phyloP scores from a whole-genome alignment of 768 basidiomycete genomes.

The Suillus subluteus region DNA sequence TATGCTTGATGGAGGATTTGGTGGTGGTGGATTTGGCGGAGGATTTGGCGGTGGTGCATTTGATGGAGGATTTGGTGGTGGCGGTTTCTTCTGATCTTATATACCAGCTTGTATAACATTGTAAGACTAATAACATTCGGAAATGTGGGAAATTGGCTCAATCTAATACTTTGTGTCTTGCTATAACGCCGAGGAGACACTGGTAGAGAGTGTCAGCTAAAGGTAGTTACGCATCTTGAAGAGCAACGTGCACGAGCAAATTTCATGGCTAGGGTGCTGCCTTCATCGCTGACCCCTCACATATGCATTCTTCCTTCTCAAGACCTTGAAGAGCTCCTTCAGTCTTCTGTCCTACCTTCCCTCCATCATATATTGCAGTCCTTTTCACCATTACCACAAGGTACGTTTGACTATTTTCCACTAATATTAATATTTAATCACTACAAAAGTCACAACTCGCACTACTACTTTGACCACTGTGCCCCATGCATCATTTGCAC shows the following conservation, averaged over 20 bases:
- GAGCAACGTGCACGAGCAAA: slow-evolving; percentile 1
- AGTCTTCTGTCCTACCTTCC: slow-evolving; percentile 62
- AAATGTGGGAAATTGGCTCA: slow-evolving; percentile 7
- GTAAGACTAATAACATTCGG: neutral
- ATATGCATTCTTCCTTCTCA: slow-evolving; percentile 73
- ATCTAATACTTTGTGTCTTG: neutral
- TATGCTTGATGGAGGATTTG: slow-evolving; percentile 43
- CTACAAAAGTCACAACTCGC: slow-evolving; percentile 70
- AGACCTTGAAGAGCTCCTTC: slow-evolving; percentile 67
- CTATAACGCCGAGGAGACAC: neutral
- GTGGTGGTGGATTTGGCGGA: slow-evolving; percentile 25
- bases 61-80: no score
- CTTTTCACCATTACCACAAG: slow-evolving; percentile 82
- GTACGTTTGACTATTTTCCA: slow-evolving; percentile 41
- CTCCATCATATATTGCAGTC: slow-evolving; percentile 79
- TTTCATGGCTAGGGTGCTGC: slow-evolving; percentile 56
- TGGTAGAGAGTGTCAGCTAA: neutral
- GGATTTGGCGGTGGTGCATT: no score
- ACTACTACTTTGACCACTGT: slow-evolving; percentile 74
- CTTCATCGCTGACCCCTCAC: slow-evolving; percentile 81
- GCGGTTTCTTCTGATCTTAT: slow-evolving; percentile 19
- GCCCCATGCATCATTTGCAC: slow-evolving; percentile 69
- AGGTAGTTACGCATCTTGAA: neutral
- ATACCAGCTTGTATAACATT: neutral
- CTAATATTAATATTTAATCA: slow-evolving; percentile 11